Evolutionary conservation across 768 basidiomycete species (phyloP).

Genomic region (Trametes cubensis): DNA sequence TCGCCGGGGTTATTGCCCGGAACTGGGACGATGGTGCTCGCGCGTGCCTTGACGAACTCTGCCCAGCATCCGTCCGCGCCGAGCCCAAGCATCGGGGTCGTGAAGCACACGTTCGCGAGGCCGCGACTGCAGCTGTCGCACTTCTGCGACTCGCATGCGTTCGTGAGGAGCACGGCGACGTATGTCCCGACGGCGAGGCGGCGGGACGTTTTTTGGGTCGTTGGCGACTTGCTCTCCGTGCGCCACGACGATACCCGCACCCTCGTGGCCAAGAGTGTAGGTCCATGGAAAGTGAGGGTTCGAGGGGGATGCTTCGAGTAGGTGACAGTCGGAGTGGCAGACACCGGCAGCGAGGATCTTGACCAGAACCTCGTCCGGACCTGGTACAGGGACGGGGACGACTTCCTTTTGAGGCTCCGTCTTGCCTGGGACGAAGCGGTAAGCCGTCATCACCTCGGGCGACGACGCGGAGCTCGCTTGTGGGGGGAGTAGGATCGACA

Average conservation of each 20-base stretch:
- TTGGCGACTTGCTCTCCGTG: slow-evolving; percentile 21
- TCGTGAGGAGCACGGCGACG: slow-evolving; percentile 25
- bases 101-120: slow-evolving; percentile 21
- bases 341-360: slow-evolving; percentile 29
- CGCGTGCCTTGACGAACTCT: slow-evolving; percentile 19
- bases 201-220: background rate
- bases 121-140: slow-evolving; percentile 25
- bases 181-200: slow-evolving; percentile 24
- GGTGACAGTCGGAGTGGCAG: slow-evolving; percentile 28
- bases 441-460: slow-evolving; percentile 23
- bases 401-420: slow-evolving; percentile 13
- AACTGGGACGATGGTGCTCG: slow-evolving; percentile 21
- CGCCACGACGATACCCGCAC: slow-evolving; percentile 24
- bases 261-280: slow-evolving; percentile 28
- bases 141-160: slow-evolving; percentile 20
- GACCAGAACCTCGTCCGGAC: slow-evolving; percentile 23
- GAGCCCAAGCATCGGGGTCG: slow-evolving; percentile 15
- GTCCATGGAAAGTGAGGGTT: slow-evolving; percentile 3
- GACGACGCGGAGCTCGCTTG: background rate
- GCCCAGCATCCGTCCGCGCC: slow-evolving; percentile 29
- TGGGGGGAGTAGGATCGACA: background rate
- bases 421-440: slow-evolving; percentile 20
- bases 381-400: slow-evolving; percentile 24
- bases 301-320: slow-evolving; percentile 13
- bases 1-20: slow-evolving; percentile 15